These are phyloP conservation scores for Triticum timopheevii DNA, from an alignment of 176 grass and related monocot genomes.

Conservation along the genomic window DNA sequence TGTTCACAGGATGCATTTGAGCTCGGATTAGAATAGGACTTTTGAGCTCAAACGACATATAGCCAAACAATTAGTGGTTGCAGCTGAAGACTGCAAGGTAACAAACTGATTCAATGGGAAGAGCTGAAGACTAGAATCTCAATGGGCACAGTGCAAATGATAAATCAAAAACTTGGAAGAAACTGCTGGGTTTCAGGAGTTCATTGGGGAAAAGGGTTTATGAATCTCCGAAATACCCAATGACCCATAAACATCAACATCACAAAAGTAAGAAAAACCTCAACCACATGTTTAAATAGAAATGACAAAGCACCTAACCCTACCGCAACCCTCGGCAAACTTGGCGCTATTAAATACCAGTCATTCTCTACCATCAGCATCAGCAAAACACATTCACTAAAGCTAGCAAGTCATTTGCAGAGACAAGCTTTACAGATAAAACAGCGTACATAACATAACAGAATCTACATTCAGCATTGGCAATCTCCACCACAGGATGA, in stretches of 20 bases:
- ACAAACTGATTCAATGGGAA: not conserved
- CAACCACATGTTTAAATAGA: not conserved
- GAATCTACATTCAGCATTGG: conserved; percentile 18
- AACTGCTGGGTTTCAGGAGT: not conserved
- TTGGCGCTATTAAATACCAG: not conserved
- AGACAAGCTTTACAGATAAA: conserved; percentile 30
- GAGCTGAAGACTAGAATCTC: not conserved
- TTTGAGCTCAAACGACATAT: not conserved
- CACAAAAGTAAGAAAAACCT: not conserved
- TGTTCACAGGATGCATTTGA: no score
- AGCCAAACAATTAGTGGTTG: not conserved
- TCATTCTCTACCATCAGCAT: conserved; percentile 7
- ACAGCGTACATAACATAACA: conserved; percentile 27
- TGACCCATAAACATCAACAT: not conserved
- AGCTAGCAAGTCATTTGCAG: conserved; percentile 8
- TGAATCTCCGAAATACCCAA: not conserved
- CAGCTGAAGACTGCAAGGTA: not conserved
- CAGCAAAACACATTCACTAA: not conserved
- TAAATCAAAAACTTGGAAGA: not conserved
- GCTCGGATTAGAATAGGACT: no score
- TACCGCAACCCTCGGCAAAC: not conserved
- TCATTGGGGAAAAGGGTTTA: not conserved
- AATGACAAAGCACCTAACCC: not conserved
- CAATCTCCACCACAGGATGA: not conserved
- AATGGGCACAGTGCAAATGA: not conserved